Evolutionary conservation across 257 asterid species (phyloP).

Genomic region (Perilla frutescens): DNA sequence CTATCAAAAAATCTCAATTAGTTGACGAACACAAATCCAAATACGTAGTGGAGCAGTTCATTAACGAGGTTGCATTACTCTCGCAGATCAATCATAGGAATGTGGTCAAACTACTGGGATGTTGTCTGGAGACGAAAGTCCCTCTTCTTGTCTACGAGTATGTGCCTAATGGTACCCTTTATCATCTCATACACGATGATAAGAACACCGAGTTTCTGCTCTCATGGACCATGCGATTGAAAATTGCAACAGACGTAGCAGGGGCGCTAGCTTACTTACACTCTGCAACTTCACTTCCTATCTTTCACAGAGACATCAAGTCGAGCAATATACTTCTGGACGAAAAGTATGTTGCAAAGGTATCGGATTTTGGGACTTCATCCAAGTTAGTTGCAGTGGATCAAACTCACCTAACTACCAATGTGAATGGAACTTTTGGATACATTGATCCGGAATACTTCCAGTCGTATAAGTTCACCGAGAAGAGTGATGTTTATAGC

Average conservation of each 20-base stretch:
- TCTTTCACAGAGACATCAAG: constrained; percentile 40
- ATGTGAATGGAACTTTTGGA: constrained; percentile 44
- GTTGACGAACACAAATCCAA: constrained; percentile 29
- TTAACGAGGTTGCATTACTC: constrained; percentile 36
- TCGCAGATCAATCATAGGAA: constrained; percentile 39
- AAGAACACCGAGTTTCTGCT: not conserved
- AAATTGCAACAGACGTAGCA: constrained; percentile 30
- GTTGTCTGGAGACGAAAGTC: constrained; percentile 30
- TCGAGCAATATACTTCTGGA: constrained; percentile 38
- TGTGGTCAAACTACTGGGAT: constrained; percentile 35
- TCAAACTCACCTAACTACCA: constrained; percentile 41
- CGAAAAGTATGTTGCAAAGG: constrained; percentile 31
- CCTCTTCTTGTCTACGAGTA: constrained; percentile 32
- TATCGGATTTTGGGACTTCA: constrained; percentile 37
- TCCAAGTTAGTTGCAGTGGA: constrained; percentile 32
- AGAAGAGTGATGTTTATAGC: constrained; percentile 41
- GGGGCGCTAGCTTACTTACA: constrained; percentile 37
- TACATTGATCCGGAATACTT: constrained; percentile 44
- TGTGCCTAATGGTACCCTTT: constrained; percentile 27
- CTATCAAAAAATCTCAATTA: constrained; percentile 32
- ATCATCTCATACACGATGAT: constrained; percentile 22
- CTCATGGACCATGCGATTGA: constrained; percentile 29
- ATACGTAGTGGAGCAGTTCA: constrained; percentile 31
- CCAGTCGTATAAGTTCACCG: constrained; percentile 37
- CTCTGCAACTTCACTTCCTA: constrained; percentile 27